Conservation (phyloP, 1,139 yeast genomes). For the Magnusiomyces sp. region DNA sequence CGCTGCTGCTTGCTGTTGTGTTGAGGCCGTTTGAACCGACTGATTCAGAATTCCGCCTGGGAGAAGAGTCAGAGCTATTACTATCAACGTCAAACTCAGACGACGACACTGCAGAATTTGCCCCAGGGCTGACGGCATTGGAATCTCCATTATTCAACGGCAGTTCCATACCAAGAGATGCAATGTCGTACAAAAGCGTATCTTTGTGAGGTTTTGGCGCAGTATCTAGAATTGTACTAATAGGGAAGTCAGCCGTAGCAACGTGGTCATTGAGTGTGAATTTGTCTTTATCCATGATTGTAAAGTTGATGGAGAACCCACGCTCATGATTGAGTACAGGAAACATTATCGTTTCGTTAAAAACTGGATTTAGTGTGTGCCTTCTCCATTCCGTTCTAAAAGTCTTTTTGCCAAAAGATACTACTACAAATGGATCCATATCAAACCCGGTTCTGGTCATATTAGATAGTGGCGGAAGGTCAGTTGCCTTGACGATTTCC, state of each 20-base stretch:
- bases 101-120: neutral
- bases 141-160: conserved; percentile 5
- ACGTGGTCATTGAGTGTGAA: conserved; percentile 78
- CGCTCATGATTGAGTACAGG: conserved; percentile 64
- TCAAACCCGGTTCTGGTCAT: conserved; percentile 66
- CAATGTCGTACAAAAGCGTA: conserved; percentile 27
- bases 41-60: neutral
- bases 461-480: conserved; percentile 31
- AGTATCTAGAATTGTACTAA: conserved; percentile 40
- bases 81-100: neutral
- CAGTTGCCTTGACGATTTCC: conserved; percentile 65
- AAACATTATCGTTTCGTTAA: conserved; percentile 71
- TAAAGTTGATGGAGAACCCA: conserved; percentile 56
- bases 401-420: conserved; percentile 82
- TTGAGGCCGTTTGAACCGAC: neutral
- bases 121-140: neutral
- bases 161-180: conserved; percentile 9
- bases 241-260: conserved; percentile 51
- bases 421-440: conserved; percentile 94
- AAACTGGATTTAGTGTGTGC: conserved; percentile 76
- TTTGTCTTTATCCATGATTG: conserved; percentile 75
- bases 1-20: neutral
- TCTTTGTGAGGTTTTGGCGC: conserved; percentile 29
- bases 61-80: neutral
- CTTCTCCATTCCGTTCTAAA: conserved; percentile 80